Evolutionary conservation across 257 asterid species (phyloP).

Genomic region (Solanum chilense): DNA sequence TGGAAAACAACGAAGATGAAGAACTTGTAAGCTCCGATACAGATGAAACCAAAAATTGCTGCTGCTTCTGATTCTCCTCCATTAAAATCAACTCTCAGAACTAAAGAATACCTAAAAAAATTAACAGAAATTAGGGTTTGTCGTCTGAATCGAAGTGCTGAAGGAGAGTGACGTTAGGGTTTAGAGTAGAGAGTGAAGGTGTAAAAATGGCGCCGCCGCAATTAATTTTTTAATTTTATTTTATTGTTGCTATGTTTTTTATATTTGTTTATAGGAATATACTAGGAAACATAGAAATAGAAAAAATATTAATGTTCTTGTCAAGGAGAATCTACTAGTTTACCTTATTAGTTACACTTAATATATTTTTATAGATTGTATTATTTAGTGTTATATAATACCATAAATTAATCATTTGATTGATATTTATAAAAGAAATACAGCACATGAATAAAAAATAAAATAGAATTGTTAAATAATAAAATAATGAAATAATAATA

Average conservation of each 20-base stretch:
- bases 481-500: too few relatives aligned
- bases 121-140: neutral
- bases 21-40: slow-evolving; percentile 61
- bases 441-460: too few relatives aligned
- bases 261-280: neutral
- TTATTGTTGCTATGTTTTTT: neutral
- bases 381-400: too few relatives aligned
- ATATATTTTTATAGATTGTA: too few relatives aligned
- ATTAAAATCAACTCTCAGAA: slow-evolving; percentile 7
- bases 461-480: too few relatives aligned
- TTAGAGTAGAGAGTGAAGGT: neutral
- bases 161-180: neutral
- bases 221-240: neutral
- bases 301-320: neutral
- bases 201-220: neutral
- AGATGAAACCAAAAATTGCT: slow-evolving; percentile 59
- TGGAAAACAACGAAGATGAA: slow-evolving; percentile 23
- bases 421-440: too few relatives aligned
- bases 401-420: too few relatives aligned
- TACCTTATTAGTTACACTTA: neutral
- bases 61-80: slow-evolving; percentile 30
- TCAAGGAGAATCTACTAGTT: neutral
- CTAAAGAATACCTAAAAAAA: neutral
- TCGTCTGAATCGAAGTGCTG: neutral
- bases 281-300: neutral